These are phyloP conservation scores for Lentinula sp. DNA, from an alignment of 768 basidiomycete genomes.

Conservation along the genomic window DNA sequence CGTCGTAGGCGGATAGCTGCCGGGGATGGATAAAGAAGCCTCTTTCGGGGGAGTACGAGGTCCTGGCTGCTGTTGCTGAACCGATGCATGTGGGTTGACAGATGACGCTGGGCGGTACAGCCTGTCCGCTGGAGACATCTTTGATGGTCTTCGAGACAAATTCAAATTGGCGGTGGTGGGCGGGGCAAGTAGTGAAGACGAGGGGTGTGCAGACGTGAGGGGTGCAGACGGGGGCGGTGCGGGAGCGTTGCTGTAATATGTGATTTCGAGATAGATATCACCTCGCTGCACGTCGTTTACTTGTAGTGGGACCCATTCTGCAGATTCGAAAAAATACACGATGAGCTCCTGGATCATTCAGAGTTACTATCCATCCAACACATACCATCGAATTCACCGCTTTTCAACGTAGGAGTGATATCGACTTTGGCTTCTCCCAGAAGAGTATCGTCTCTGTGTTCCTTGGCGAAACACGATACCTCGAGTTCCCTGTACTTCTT, in stretches of 20 bases:
- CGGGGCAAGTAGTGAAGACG: constrained; percentile 17
- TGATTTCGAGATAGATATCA: constrained; percentile 90
- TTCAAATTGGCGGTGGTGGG: constrained; percentile 24
- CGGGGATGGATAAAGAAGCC: not conserved
- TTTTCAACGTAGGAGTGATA: constrained; percentile 71
- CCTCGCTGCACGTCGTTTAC: constrained; percentile 65
- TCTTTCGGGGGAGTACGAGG: constrained; percentile 10
- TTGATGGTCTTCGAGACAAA: constrained; percentile 46
- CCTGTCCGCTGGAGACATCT: constrained; percentile 44
- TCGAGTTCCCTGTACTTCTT: constrained; percentile 60
- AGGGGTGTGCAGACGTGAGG: constrained; percentile 30
- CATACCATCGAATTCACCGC: constrained; percentile 90
- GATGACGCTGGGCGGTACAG: constrained; percentile 32
- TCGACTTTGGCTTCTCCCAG: constrained; percentile 75
- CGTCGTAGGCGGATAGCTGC: constrained; percentile 9
- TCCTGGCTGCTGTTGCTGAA: constrained; percentile 8
- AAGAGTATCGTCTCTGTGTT: constrained; percentile 63
- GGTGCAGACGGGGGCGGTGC: constrained; percentile 29
- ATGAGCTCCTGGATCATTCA: constrained; percentile 7
- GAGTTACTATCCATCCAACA: constrained; percentile 1
- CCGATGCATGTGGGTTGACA: constrained; percentile 14
- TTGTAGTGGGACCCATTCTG: constrained; percentile 67
- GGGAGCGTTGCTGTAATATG: constrained; percentile 75
- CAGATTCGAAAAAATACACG: no score
- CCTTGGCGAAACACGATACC: constrained; percentile 77